Evolutionary conservation across 768 basidiomycete genomes (phyloP).

Genomic region (Terana coerulea): DNA sequence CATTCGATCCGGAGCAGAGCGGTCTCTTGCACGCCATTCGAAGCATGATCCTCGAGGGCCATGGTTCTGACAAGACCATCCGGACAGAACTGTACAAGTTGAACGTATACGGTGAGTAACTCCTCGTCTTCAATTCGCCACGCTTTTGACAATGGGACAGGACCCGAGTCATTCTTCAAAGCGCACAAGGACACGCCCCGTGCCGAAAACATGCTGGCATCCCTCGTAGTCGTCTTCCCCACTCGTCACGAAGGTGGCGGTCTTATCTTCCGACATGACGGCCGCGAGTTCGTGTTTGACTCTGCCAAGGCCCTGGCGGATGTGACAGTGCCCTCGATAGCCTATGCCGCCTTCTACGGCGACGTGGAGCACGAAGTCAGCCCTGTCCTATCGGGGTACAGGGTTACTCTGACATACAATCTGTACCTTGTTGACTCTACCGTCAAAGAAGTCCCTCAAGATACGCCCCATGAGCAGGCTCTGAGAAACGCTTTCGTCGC

Average conservation of each 20-base stretch:
- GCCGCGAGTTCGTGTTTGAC: slow-evolving; percentile 31
- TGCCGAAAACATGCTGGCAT: slow-evolving; percentile 32
- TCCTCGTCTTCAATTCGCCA: background rate
- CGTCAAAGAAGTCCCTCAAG: background rate
- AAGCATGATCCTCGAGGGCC: slow-evolving; percentile 10
- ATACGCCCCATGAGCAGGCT: background rate
- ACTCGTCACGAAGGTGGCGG: slow-evolving; percentile 40
- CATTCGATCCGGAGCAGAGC: slow-evolving; percentile 9
- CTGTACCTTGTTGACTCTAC: slow-evolving; percentile 19
- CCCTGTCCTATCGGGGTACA: slow-evolving; percentile 33
- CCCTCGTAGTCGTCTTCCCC: slow-evolving; percentile 46
- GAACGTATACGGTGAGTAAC: slow-evolving; percentile 24
- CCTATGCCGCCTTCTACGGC: slow-evolving; percentile 38
- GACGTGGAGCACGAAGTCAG: slow-evolving; percentile 42
- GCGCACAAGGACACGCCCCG: slow-evolving; percentile 26
- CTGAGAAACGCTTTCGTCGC: slow-evolving; percentile 14
- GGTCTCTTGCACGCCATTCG: slow-evolving; percentile 14
- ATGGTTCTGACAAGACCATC: slow-evolving; percentile 6
- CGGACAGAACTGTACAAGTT: slow-evolving; percentile 23
- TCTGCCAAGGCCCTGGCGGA: slow-evolving; percentile 16
- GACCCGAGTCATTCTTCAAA: slow-evolving; percentile 25
- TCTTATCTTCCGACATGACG: slow-evolving; percentile 27
- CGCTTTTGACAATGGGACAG: slow-evolving; percentile 1
- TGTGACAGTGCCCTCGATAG: slow-evolving; percentile 16
- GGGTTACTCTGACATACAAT: slow-evolving; percentile 41